Base-by-base conservation (phyloP, 495 filamentous ascomycete genomes). In the Lasiosphaeris hirsuta region DNA sequence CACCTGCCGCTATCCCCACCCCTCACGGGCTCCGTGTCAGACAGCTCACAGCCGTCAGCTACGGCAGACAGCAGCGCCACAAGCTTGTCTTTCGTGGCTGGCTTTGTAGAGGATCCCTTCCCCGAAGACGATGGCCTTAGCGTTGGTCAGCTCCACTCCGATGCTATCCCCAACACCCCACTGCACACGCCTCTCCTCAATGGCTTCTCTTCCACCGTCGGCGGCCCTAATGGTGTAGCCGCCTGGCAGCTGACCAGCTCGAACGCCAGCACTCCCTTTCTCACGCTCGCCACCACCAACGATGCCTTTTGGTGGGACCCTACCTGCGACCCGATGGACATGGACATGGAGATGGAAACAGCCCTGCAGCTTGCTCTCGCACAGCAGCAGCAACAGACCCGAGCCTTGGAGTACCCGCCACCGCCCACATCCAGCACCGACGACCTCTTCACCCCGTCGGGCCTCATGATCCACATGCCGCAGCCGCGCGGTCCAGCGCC, bases 391-490 rank as follows among this genome's bases (percentile, higher is more conserved):
- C 59, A 58, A 43, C 42, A 55, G 30, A 33, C 36, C 39, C 42
- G 53, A 45, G 13, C 11, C 54, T 70, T 69, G 40, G 66, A 74
- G 5, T 72, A 73, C 51, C 50, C 57, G 7, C 13, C 44, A 6
- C 59, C 58, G 23, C 23, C 23, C 23, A 30, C 23, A 30, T 4
- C 56, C 51, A 35, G 23, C 23, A 39, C 58, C 17, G 49, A 44
- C 40, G 56, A 59, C 41, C 63, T n/a, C 47, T 72, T 60, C 47
- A 54, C 64, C 18, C 34, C 38, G 33, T 52, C 40, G 39, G 69
- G 71, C 6, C 70, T 75, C 42, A 71, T 74, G 63, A 71, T 78
- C 54, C 73, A 78, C 63, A 65, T 66, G 61, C 65, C 62, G 17
- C 64, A 65, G 11, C 61, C 63, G 0, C 54, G 40, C 5, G 19